Evolutionary conservation across 1,284 basidiomycete genomes (phyloP), one percentile per base, ranked within the genome.

Genomic region (Peniophora sp.): DNA sequence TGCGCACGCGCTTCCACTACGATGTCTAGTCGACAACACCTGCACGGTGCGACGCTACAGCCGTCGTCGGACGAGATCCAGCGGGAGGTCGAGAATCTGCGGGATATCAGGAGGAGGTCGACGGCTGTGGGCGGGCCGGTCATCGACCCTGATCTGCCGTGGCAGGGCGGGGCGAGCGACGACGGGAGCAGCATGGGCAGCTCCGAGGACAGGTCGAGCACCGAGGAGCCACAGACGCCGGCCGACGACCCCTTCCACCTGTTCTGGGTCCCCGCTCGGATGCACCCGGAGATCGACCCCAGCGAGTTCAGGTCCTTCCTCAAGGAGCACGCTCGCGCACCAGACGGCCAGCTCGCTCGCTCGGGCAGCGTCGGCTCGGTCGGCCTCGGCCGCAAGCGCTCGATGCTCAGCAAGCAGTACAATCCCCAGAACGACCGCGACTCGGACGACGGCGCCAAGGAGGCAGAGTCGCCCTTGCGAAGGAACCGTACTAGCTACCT

Each of bases 281-380:
- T 97, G 20, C 96, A 99, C 65, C 97, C 96, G 19, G 96, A 99
- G 72, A 90, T 99, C 63, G 96, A 95, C 1, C 97, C 97, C 10
- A 85, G 85, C 49, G 93, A 98, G 69, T 99, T 99, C 69, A 85
- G 92, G 53, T 85, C 85, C 24, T 97, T 98, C 63, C 81, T 99
- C 59, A 91, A 95, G 66, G 90, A 97, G 60, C 96, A 98, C 70
- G 84, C 95, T 52, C 70, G 82, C 63, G 69, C 78, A 10, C 74
- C 75, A 66, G 43, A 72, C 25, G 82, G 85, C 61, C 54, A 59
- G 45, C 64, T 70, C 12, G 72, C 65, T 11, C 64, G 68, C 45
- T 66, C 72, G 48, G 63, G 63, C 50, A 67, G 67, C 41, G 57
- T 68, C 25, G 61, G 69, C 46, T 74, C 75, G 23, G 69, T 74